A percentile compares a stretch with the other conserved stretches of the same genome.
phyloP scores from a whole-genome alignment of 345 rosid species.

The Boechera divaricarpa region DNA sequence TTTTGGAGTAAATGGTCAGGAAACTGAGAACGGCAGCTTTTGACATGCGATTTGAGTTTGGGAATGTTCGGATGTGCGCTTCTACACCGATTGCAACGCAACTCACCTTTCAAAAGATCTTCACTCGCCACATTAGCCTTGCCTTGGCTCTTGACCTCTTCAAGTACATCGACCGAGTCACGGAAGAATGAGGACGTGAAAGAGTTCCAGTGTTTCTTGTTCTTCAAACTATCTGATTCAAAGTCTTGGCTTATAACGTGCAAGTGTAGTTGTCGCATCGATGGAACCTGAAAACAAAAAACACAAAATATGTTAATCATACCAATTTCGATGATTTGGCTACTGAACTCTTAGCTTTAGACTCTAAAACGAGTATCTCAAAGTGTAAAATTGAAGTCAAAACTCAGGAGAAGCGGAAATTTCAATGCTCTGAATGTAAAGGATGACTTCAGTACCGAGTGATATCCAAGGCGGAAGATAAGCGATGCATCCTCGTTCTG shows the following conservation, averaged over 20 bases:
- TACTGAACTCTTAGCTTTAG: constrained; percentile 4
- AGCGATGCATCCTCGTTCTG: constrained; percentile 70
- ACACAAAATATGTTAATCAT: neutral
- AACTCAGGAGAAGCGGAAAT: neutral
- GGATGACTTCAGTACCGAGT: constrained; percentile 60
- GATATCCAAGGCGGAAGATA: constrained; percentile 92
- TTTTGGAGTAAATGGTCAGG: constrained; percentile 57
- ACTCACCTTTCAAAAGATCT: constrained; percentile 60
- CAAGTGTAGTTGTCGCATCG: constrained; percentile 75
- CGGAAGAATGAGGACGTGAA: constrained; percentile 78
- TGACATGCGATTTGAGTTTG: constrained; percentile 74
- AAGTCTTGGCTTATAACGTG: constrained; percentile 98
- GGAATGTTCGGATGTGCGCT: constrained; percentile 91
- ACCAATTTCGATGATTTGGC: neutral
- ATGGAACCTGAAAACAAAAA: constrained; percentile 32
- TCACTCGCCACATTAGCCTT: constrained; percentile 57
- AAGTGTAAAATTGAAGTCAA: neutral
- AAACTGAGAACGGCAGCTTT: constrained; percentile 61
- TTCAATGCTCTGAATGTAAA: constrained; percentile 10
- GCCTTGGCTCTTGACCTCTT: constrained; percentile 65
- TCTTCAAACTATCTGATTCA: constrained; percentile 72
- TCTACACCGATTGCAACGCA: constrained; percentile 86
- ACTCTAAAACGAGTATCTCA: neutral
- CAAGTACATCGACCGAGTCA: constrained; percentile 81
- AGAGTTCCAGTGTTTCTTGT: constrained; percentile 96